A percentile compares a stretch with the other conserved stretches of the same genome.
Evolutionary conservation across 2,329 filamentous ascomycete species (phyloP).

Genomic region (Colletotrichum tofieldiae): DNA sequence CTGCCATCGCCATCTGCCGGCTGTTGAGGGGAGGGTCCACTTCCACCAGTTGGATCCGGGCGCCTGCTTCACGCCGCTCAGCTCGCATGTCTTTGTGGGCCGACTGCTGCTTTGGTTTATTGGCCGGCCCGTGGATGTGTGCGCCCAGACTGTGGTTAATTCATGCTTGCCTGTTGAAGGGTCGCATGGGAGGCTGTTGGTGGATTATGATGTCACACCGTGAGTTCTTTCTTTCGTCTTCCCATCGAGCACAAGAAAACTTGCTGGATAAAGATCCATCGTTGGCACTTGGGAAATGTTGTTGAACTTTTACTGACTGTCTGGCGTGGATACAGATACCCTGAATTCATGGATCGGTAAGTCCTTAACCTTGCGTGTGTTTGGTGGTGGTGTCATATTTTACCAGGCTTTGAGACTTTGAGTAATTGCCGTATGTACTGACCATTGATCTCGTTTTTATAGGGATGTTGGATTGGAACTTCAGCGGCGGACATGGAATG

Average conservation of each 20-base stretch:
- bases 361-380: background rate
- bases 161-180: background rate
- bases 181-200: conserved; percentile 8
- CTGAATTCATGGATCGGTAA: conserved; percentile 14
- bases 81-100: background rate
- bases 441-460: background rate
- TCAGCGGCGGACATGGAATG: conserved; percentile 3
- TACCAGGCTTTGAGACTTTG: background rate
- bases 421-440: background rate
- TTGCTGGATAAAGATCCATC: background rate
- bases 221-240: background rate
- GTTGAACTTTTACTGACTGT: background rate
- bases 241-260: background rate
- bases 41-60: conserved; percentile 15
- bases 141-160: conserved; percentile 2
- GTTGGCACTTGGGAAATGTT: too few species aligned
- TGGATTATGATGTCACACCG: conserved; percentile 14
- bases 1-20: conserved; percentile 3
- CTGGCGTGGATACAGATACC: background rate
- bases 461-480: conserved; percentile 8
- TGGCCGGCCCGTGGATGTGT: background rate
- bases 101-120: conserved; percentile 13
- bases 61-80: conserved; percentile 14
- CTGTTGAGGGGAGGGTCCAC: background rate
- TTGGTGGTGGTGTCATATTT: background rate